Conservation (phyloP, 2,329 filamentous ascomycete species). For the Madurella mycetomatis region DNA sequence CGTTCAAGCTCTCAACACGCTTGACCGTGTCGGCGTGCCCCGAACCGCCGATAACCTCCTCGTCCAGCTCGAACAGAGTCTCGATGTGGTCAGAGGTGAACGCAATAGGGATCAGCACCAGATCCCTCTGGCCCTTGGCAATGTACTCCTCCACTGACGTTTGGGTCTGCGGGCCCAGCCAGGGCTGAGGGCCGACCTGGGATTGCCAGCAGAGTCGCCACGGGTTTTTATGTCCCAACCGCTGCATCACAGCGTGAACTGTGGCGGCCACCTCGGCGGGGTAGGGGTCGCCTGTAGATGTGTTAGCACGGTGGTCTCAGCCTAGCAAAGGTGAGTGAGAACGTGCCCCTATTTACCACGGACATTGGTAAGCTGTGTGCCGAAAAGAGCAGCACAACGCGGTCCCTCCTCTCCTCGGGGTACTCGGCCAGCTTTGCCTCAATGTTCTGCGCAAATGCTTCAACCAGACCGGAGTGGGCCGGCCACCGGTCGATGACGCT, state of each 20-base stretch:
- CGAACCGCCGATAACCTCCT: slow-evolving; percentile 89
- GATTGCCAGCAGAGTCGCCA: slow-evolving; percentile 98
- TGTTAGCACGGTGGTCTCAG: slow-evolving; percentile 26
- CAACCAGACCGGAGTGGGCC: slow-evolving; percentile 80
- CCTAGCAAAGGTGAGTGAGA: neutral
- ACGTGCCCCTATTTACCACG: slow-evolving; percentile 82
- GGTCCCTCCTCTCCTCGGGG: slow-evolving; percentile 70
- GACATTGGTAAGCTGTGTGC: slow-evolving; percentile 96
- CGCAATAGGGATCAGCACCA: slow-evolving; percentile 89
- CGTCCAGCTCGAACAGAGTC: slow-evolving; percentile 88
- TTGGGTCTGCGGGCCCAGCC: slow-evolving; percentile 91
- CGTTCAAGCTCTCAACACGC: slow-evolving; percentile 88
- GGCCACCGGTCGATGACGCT: slow-evolving; percentile 98
- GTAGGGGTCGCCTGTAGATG: slow-evolving; percentile 74
- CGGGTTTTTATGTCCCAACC: slow-evolving; percentile 79
- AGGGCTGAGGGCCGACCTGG: slow-evolving; percentile 90
- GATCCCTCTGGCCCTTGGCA: slow-evolving; percentile 83
- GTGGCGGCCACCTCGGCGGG: slow-evolving; percentile 94
- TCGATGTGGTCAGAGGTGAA: slow-evolving; percentile 99
- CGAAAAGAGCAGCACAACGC: slow-evolving; percentile 86
- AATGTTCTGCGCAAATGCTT: slow-evolving; percentile 90
- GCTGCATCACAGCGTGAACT: slow-evolving; percentile 93
- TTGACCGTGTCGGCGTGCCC: slow-evolving; percentile 76
- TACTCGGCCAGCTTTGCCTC: slow-evolving; percentile 81
- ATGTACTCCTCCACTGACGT: slow-evolving; percentile 86